Percentiles rank a stretch among this genome's conserved stretches.
phyloP scores from a whole-genome alignment of 331 rosid genomes.

The Quercus tomentella region DNA sequence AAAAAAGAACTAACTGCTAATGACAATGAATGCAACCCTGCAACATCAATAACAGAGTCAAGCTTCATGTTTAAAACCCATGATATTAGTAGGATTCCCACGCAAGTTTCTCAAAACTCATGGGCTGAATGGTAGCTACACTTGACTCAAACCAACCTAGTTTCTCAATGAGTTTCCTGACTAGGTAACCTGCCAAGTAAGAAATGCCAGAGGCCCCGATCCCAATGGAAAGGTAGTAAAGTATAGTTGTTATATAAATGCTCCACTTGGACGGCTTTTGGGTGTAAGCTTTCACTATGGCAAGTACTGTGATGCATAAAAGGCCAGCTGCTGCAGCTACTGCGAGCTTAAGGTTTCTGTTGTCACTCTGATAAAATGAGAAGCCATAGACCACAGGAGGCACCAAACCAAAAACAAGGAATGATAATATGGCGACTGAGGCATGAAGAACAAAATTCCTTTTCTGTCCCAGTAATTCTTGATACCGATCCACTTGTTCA shows the following conservation, averaged over 20 bases:
- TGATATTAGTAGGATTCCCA: conserved; percentile 26
- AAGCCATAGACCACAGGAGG: conserved; percentile 70
- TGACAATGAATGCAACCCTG: neutral
- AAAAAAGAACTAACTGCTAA: neutral
- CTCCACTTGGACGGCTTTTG: conserved; percentile 23
- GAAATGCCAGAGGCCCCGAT: conserved; percentile 41
- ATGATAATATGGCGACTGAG: conserved; percentile 42
- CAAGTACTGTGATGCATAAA: conserved; percentile 49
- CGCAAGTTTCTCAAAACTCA: conserved; percentile 1
- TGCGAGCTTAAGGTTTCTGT: conserved; percentile 45
- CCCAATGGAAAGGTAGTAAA: conserved; percentile 35
- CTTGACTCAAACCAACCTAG: conserved; percentile 50
- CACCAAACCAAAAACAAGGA: conserved; percentile 55
- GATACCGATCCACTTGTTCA: conserved; percentile 35
- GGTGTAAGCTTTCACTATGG: conserved; percentile 43
- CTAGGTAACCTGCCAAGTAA: conserved; percentile 46
- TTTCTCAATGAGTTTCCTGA: conserved; percentile 30
- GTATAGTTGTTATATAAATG: conserved; percentile 35
- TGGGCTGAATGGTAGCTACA: conserved; percentile 11
- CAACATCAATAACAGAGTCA: neutral
- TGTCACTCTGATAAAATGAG: conserved; percentile 40
- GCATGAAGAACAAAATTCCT: conserved; percentile 51
- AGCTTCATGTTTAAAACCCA: neutral
- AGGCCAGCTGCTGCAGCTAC: conserved; percentile 65
- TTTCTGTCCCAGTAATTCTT: conserved; percentile 42